Evolutionary conservation across 306 rosid genomes (phyloP).

Genomic region (Acacia acuminata): DNA sequence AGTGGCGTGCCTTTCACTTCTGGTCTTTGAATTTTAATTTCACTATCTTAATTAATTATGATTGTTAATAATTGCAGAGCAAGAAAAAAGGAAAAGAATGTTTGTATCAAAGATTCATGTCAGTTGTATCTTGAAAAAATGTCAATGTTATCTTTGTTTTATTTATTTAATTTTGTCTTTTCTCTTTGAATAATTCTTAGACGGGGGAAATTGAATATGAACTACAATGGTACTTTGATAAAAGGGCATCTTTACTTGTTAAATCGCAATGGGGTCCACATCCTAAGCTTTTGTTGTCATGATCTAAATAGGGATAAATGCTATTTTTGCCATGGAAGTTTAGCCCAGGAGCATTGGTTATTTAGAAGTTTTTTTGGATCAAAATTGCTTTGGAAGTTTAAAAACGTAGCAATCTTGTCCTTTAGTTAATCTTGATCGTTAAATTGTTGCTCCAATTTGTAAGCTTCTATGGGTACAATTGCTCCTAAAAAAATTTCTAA

Average conservation of each 20-base stretch:
- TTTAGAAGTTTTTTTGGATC: no score
- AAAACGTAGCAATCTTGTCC: no score
- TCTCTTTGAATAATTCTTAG: neutral
- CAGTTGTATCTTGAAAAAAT: neutral
- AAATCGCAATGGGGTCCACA: no score
- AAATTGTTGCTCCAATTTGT: no score
- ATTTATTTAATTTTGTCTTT: neutral
- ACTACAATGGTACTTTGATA: neutral
- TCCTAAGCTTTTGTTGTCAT: no score
- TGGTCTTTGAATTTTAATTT: constrained; percentile 33
- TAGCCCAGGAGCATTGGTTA: no score
- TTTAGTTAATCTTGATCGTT: no score
- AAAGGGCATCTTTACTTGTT: neutral
- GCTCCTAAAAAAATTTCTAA: no score
- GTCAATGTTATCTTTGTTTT: neutral
- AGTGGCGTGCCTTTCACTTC: constrained; percentile 64
- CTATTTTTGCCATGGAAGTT: no score
- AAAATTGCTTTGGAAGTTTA: no score
- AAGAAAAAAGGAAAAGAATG: neutral
- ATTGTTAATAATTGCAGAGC: neutral
- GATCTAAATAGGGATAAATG: no score
- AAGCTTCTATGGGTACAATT: no score
- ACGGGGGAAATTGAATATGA: neutral
- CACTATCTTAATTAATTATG: neutral
- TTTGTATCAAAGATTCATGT: neutral